Base-by-base conservation (phyloP, 768 basidiomycete genomes). In the Exsudoporus frostii region DNA sequence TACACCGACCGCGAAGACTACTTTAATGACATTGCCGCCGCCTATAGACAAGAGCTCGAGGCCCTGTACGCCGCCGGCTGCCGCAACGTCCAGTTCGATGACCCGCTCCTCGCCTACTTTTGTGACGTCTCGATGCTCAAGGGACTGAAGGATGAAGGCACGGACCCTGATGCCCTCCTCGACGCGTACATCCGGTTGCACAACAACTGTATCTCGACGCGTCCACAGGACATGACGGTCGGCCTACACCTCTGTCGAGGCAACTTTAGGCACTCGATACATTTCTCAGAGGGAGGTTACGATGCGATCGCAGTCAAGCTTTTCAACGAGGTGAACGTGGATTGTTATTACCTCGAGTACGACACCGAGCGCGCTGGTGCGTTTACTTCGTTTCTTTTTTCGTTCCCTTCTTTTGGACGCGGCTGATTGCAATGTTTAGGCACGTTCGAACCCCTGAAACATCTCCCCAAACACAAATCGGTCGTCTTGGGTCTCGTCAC, bases 81-180 rank as follows among this genome's bases (percentile, higher is more conserved):
- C 40, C 66, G 65, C 38, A 76, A 76, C 63, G 67, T 75, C 53
- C 78, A 80, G 52, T 73, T 76, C 54, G 76, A 78, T 55, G 76
- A 76, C 61, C 79, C 79, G 2, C 66, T 76, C 15, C 71, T 80
- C 24, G 72, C 76, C 37, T 89, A 83, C 70, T 88, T 88, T 63
- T 91, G 89, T 65, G 75, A 76, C 51, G 82, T 84, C 54, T 63
- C 63, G 1, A 79, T 79, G 73, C 67, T 78, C 41, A 58, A 75
- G 56, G 80, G 78, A 19, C 85, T 90, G 83, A 75, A 77, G 62
- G 75, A 74, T 24, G 80, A 77, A 39, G 81, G 80, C 0, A 74
- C 81, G 19, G 84, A 90, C 68, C 78, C 82, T 17, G 82, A 80
- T 47, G 78, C 78, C 4, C 75, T 90, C 40, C 75, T 91, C 19